Percentiles rank a stretch among this genome's conserved stretches.
Conservation (phyloP, 441 rosid species). For the Syzygium syzygioides region DNA sequence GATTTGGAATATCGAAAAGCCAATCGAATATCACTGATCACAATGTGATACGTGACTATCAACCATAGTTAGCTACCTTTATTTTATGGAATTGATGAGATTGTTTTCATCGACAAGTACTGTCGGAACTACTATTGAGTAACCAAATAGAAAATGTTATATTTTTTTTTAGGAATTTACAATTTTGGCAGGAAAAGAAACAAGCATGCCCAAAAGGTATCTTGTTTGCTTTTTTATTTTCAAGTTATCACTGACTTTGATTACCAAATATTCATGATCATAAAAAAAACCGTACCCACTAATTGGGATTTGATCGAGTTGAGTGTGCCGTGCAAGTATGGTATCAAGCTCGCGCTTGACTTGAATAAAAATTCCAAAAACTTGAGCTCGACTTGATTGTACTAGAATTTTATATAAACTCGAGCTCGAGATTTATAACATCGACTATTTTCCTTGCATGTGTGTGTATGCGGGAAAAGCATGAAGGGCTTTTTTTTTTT, state of each 20-base stretch:
- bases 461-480: not conserved
- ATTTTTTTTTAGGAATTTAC: not conserved
- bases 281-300: not conserved
- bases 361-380: not conserved
- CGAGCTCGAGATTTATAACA: not conserved
- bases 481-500: not conserved
- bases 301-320: not conserved
- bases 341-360: not conserved
- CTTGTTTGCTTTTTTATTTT: not conserved
- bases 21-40: not conserved
- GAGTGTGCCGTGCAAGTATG: rapidly evolving
- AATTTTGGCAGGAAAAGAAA: not conserved
- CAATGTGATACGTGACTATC: not conserved
- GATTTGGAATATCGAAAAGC: not conserved
- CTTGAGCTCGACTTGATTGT: not conserved
- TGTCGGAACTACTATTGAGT: not conserved
- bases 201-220: not conserved
- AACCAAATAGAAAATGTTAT: not conserved
- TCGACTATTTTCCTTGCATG: not conserved
- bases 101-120: not conserved
- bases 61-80: not conserved
- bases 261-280: not conserved
- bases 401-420: not conserved
- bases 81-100: not conserved
- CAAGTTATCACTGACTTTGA: not conserved